A percentile compares a stretch with the other conserved stretches of the same genome.
Evolutionary conservation across 768 basidiomycete species (phyloP).

Genomic region (Boletus pseudo-olivaceus): DNA sequence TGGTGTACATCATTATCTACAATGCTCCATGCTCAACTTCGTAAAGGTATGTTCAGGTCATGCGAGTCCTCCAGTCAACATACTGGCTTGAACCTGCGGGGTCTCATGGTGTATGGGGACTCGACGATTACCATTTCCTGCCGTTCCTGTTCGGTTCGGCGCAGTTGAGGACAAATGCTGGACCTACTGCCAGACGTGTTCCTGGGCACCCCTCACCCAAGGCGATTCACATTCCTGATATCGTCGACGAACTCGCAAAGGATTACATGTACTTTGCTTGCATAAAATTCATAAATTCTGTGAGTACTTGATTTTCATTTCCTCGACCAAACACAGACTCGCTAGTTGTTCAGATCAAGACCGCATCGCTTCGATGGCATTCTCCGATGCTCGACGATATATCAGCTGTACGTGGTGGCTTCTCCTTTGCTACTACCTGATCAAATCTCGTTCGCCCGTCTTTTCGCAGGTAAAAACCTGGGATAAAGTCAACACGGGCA

Average conservation of each 20-base stretch:
- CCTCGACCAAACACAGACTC: neutral
- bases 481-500: conserved; percentile 94
- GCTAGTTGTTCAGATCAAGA: conserved; percentile 67
- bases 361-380: conserved; percentile 94
- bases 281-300: conserved; percentile 93
- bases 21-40: neutral
- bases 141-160: conserved; percentile 87
- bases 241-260: conserved; percentile 87
- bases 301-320: conserved; percentile 33
- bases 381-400: conserved; percentile 99
- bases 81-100: conserved; percentile 99
- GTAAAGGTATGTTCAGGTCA: conserved; percentile 64
- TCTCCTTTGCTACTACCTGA: neutral
- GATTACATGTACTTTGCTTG: conserved; percentile 98
- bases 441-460: neutral
- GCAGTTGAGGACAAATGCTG: conserved; percentile 44
- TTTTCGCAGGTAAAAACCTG: conserved; percentile 72
- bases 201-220: conserved; percentile 83
- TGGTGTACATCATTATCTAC: conserved; percentile 6
- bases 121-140: conserved; percentile 96
- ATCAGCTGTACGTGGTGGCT: conserved; percentile 54
- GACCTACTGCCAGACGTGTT: conserved; percentile 8
- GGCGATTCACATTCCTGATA: conserved; percentile 86
- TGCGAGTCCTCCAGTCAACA: conserved; percentile 84
- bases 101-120: conserved; percentile 98